Percentiles rank a stretch among this genome's conserved stretches.
Evolutionary conservation across 352 stramenopile genomes (phyloP).

Genomic region (Hyphochytrium catenoides): DNA sequence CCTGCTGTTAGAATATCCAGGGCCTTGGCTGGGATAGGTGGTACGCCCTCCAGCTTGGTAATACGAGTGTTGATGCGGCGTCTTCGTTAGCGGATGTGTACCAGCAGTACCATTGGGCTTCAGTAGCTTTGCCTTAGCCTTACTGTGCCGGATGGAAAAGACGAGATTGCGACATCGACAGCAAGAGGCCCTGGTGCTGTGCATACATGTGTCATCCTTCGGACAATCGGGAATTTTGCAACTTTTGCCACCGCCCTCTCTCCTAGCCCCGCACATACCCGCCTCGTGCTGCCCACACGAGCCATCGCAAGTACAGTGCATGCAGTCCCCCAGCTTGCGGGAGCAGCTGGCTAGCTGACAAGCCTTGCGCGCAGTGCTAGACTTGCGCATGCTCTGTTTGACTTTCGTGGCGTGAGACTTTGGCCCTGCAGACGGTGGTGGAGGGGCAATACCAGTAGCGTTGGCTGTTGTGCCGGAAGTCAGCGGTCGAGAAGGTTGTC

Average conservation of each 20-base stretch:
- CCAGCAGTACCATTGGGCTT: background rate
- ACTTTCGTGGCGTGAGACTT: no score
- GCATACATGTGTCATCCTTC: constrained; percentile 28
- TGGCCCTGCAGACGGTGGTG: no score
- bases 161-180: constrained; percentile 50
- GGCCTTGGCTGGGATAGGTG: background rate
- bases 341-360: constrained; percentile 34
- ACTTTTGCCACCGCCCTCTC: constrained; percentile 28
- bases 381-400: no score
- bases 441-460: no score
- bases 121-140: background rate
- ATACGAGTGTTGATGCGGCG: background rate
- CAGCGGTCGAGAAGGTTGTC: no score
- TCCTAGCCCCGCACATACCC: constrained; percentile 24
- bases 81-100: constrained; percentile 1
- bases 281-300: constrained; percentile 25
- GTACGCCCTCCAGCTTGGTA: background rate
- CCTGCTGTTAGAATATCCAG: background rate
- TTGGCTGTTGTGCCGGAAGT: no score
- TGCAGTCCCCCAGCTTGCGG: constrained; percentile 25
- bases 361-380: constrained; percentile 32
- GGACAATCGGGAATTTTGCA: constrained; percentile 32
- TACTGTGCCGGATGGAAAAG: constrained; percentile 8
- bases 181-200: constrained; percentile 40
- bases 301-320: constrained; percentile 54